Conservation (phyloP, 495 filamentous ascomycete genomes). For the Cercophora sp. region DNA sequence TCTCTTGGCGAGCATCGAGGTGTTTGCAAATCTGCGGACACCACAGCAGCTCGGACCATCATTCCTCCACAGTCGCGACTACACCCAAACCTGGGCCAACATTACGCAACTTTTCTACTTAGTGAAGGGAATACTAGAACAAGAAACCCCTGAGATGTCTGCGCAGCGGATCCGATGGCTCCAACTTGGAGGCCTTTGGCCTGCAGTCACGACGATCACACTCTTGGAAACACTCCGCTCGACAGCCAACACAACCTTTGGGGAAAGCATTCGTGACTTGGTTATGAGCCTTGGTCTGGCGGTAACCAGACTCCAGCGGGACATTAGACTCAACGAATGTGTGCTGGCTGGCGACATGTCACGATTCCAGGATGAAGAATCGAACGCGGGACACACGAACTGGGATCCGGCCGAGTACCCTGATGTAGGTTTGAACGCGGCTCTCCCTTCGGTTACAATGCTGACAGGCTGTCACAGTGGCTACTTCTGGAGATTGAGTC, state of each 20-base stretch:
- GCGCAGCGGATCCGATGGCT: constrained; percentile 46
- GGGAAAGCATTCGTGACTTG: constrained; percentile 38
- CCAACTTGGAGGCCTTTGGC: constrained; percentile 46
- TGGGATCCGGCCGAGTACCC: constrained; percentile 44
- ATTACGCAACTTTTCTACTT: constrained; percentile 15
- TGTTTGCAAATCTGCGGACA: constrained; percentile 7
- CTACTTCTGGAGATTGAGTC: constrained; percentile 56
- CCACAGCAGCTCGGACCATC: constrained; percentile 11
- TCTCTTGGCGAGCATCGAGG: constrained; percentile 21
- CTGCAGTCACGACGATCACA: constrained; percentile 43
- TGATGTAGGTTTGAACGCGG: no score
- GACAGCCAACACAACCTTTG: constrained; percentile 26
- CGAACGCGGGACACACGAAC: constrained; percentile 47
- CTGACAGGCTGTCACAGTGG: no score
- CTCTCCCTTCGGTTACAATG: no score
- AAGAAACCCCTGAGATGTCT: constrained; percentile 16
- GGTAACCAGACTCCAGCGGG: constrained; percentile 44
- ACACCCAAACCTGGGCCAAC: not conserved
- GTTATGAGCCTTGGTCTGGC: constrained; percentile 40
- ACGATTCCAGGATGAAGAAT: constrained; percentile 33
- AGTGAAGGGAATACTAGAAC: constrained; percentile 23
- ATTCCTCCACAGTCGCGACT: constrained; percentile 5
- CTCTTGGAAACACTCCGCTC: constrained; percentile 53
- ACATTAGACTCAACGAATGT: constrained; percentile 22
- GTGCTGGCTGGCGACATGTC: constrained; percentile 2